These are phyloP conservation scores for Pseudisothecium myosuroides DNA, from an alignment of 225 moss, liverwort and hornwort genomes.

Conservation along the genomic window DNA sequence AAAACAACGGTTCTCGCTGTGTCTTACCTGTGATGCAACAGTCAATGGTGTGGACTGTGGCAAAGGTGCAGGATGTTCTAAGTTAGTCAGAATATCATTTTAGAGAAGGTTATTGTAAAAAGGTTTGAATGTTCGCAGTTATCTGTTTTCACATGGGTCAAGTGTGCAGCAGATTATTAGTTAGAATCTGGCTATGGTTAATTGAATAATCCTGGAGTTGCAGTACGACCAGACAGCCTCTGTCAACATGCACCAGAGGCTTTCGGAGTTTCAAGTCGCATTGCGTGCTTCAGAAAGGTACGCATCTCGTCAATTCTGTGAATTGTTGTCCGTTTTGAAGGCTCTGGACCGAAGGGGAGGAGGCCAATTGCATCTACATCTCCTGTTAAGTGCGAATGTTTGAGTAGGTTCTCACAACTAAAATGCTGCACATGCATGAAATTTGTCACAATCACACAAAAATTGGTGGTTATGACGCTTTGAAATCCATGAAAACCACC, in stretches of 20 bases:
- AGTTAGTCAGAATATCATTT: background rate
- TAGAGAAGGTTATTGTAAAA: background rate
- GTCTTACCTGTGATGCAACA: background rate
- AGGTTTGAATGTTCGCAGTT: background rate
- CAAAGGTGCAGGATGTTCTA: background rate
- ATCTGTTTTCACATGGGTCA: background rate
- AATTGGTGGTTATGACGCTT: background rate
- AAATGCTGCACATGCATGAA: background rate
- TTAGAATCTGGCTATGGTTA: background rate
- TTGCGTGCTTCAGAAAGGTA: conserved; percentile 51
- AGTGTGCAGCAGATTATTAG: background rate
- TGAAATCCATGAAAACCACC: background rate
- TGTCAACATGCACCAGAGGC: conserved; percentile 39
- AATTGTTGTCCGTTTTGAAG: background rate
- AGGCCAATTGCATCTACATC: background rate
- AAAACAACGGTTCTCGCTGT: too few relatives aligned
- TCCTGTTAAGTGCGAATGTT: background rate
- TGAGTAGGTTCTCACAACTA: background rate
- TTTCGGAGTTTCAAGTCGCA: conserved; percentile 57
- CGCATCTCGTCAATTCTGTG: background rate
- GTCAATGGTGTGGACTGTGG: background rate
- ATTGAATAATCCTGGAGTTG: background rate
- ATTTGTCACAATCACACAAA: background rate
- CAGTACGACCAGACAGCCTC: conserved; percentile 52
- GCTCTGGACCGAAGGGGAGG: background rate